Evolutionary conservation across 176 grass and related monocot genomes (phyloP).

Genomic region (Aegilops tauschii): DNA sequence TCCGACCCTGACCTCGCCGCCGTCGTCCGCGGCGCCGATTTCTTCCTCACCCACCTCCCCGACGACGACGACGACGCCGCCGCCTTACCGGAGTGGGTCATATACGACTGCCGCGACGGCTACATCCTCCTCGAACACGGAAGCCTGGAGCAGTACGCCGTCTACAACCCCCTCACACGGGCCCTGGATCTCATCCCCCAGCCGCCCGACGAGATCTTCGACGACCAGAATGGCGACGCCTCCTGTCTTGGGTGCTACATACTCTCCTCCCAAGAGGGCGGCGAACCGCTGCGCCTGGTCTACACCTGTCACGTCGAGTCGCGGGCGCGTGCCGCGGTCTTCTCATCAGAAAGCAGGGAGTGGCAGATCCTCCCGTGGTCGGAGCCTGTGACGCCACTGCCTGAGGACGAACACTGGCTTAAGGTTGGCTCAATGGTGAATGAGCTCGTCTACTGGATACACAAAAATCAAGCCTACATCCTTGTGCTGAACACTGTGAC

Average conservation of each 20-base stretch:
- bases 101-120: not conserved
- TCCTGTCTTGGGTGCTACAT: not conserved
- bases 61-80: not conserved
- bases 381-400: not conserved
- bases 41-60: not conserved
- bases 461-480: not conserved
- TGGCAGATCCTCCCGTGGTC: not conserved
- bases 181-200: not conserved
- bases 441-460: not conserved
- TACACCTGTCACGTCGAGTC: not conserved
- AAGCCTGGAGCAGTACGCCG: not conserved
- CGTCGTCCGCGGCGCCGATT: not conserved
- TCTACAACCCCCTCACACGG: not conserved
- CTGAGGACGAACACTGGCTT: not conserved
- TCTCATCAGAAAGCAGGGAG: not conserved
- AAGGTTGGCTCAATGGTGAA: not conserved
- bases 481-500: not conserved
- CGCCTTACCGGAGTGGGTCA: not conserved
- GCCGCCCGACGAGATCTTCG: not conserved
- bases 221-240: not conserved
- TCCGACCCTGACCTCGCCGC: not conserved
- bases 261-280: not conserved
- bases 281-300: not conserved
- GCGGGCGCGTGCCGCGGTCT: not conserved
- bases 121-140: not conserved